phyloP scores from a whole-genome alignment of 768 basidiomycete genomes.

The Amanita rimosa region DNA sequence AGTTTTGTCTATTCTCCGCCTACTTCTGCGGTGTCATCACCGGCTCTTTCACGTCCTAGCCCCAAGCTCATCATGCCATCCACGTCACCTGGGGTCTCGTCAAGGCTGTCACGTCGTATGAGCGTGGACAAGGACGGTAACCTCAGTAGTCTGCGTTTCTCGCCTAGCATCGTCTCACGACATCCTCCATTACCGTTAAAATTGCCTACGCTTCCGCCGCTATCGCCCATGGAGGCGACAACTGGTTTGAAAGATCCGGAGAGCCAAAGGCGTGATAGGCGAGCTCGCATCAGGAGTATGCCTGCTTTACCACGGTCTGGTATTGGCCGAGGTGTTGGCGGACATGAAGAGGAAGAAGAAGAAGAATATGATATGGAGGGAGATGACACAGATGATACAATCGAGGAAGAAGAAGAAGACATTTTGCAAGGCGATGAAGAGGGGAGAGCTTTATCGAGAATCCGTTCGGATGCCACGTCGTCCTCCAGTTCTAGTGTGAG shows the following conservation, averaged over 20 bases:
- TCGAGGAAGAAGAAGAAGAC: constrained; percentile 18
- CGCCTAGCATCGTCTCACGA: constrained; percentile 19
- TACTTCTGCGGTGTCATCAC: neutral
- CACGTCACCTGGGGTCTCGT: neutral
- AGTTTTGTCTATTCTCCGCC: neutral
- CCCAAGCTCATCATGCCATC: neutral
- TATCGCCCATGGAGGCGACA: constrained; percentile 8
- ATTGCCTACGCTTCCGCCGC: constrained; percentile 18
- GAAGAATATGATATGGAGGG: constrained; percentile 26
- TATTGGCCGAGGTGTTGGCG: constrained; percentile 16
- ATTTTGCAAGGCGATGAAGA: constrained; percentile 13
- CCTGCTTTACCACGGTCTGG: constrained; percentile 30
- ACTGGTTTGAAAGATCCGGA: constrained; percentile 11
- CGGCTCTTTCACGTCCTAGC: neutral
- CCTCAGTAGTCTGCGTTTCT: constrained; percentile 13
- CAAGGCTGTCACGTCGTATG: neutral
- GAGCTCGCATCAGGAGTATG: constrained; percentile 35
- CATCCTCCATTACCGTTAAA: constrained; percentile 27
- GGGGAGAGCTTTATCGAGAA: constrained; percentile 6
- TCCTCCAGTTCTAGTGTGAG: neutral
- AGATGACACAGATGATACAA: constrained; percentile 21
- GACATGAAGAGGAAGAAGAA: constrained; percentile 25
- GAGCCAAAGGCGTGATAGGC: constrained; percentile 20
- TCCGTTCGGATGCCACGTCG: constrained; percentile 1
- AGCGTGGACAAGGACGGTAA: constrained; percentile 6